A percentile compares a stretch with the other conserved stretches of the same genome.
Conservation (phyloP, 2,329 filamentous ascomycete species). For the Alternaria brassicicola region DNA sequence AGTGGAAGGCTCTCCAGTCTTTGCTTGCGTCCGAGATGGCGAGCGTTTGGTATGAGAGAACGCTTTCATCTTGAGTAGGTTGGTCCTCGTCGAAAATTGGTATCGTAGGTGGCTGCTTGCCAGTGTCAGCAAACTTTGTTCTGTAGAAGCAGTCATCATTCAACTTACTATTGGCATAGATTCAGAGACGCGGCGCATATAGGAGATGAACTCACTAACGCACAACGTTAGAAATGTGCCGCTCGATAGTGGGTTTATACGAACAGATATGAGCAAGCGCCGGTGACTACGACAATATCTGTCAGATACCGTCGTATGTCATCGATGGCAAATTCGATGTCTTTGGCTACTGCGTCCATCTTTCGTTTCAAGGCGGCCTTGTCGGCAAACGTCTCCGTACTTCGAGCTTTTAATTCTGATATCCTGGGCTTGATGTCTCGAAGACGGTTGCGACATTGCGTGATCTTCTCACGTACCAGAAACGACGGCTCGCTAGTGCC, state of each 20-base stretch:
- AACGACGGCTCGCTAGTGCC: slow-evolving; percentile 4
- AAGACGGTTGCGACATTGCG: slow-evolving; percentile 7
- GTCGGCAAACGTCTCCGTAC: slow-evolving; percentile 14
- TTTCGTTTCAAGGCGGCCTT: slow-evolving; percentile 14
- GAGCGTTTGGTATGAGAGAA: not conserved
- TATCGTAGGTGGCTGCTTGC: not conserved
- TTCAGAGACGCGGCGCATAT: not conserved
- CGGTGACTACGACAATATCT: not conserved
- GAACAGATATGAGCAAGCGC: not conserved
- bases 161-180: not conserved
- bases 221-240: not conserved
- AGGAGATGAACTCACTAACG: not conserved
- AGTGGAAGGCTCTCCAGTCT: slow-evolving; percentile 24
- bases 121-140: not conserved
- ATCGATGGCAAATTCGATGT: slow-evolving; percentile 17
- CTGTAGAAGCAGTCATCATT: not conserved
- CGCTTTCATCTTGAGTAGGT: slow-evolving; percentile 2
- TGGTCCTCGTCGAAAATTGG: not conserved
- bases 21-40: not conserved
- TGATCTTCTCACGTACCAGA: slow-evolving; percentile 12
- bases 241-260: not conserved
- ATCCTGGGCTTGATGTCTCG: slow-evolving; percentile 11
- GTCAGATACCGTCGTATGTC: slow-evolving; percentile 17
- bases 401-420: slow-evolving; percentile 9
- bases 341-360: slow-evolving; percentile 12